Conservation (phyloP, 345 rosid species). For the Linum tenue region DNA sequence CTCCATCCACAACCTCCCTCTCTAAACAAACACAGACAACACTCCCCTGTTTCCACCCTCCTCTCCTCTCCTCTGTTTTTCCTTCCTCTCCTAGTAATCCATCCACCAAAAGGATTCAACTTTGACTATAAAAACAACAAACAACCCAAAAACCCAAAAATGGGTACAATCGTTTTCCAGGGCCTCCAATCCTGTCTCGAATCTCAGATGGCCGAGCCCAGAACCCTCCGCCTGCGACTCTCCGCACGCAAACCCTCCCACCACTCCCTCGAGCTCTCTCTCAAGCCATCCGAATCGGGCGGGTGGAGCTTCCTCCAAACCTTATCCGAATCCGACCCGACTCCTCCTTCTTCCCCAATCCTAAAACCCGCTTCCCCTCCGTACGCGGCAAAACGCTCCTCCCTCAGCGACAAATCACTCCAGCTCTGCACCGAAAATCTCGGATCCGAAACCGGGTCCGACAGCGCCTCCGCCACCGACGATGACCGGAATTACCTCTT, state of each 20-base stretch:
- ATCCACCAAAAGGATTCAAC: too few relatives aligned
- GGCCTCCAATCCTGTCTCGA: conserved; percentile 52
- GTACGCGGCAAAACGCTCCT: background rate
- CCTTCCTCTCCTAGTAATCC: background rate
- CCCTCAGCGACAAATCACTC: background rate
- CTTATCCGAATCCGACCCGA: background rate
- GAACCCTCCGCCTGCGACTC: conserved; percentile 45
- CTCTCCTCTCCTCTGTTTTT: background rate
- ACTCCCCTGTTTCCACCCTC: background rate
- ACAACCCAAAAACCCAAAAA: background rate
- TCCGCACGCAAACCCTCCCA: conserved; percentile 32
- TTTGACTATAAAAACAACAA: too few relatives aligned
- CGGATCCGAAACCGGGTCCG: background rate
- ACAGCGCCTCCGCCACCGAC: background rate
- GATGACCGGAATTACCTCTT: background rate
- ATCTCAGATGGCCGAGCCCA: conserved; percentile 45
- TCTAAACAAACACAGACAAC: background rate
- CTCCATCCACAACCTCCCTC: background rate
- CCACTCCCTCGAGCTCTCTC: background rate
- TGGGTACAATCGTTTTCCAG: conserved; percentile 67
- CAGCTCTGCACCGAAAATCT: conserved; percentile 6
- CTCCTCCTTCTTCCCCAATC: background rate
- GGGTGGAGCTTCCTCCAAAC: background rate
- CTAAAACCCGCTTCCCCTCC: background rate
- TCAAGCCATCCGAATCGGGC: conserved; percentile 16